Percentiles rank a stretch among this genome's conserved stretches.
Conservation (phyloP, 116 monocot genomes). For the Trichopus zeylanicus region DNA sequence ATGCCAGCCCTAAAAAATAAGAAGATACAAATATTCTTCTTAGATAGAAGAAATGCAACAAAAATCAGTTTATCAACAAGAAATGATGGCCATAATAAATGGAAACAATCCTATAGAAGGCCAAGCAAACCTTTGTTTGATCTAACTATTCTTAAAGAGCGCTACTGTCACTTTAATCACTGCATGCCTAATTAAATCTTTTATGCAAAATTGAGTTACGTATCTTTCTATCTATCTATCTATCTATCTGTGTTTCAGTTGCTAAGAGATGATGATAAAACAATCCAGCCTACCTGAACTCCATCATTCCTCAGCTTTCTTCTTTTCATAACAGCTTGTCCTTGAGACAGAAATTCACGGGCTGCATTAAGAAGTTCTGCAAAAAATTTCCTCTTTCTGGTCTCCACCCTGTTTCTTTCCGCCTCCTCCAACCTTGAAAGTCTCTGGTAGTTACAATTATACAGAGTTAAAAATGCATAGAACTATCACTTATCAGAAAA, state of each 20-base stretch:
- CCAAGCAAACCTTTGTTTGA: too few relatives aligned
- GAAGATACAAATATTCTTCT: background rate
- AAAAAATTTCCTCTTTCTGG: conserved; percentile 84
- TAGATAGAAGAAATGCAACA: background rate
- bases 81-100: too few relatives aligned
- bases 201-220: too few relatives aligned
- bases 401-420: conserved; percentile 71
- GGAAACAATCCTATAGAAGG: too few relatives aligned
- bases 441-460: conserved; percentile 29
- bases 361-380: conserved; percentile 90
- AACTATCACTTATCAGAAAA: too few relatives aligned
- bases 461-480: too few relatives aligned
- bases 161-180: too few relatives aligned
- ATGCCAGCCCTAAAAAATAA: conserved; percentile 73
- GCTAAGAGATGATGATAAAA: background rate
- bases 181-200: too few relatives aligned
- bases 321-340: conserved; percentile 56
- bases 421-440: conserved; percentile 88
- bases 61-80: background rate
- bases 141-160: too few relatives aligned
- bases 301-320: conserved; percentile 96
- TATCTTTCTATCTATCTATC: too few relatives aligned
- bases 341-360: conserved; percentile 85
- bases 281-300: conserved; percentile 35
- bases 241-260: too few relatives aligned